Evolutionary conservation across 2,329 filamentous ascomycete genomes (phyloP).

Genomic region (Cladophialophora yegresii): DNA sequence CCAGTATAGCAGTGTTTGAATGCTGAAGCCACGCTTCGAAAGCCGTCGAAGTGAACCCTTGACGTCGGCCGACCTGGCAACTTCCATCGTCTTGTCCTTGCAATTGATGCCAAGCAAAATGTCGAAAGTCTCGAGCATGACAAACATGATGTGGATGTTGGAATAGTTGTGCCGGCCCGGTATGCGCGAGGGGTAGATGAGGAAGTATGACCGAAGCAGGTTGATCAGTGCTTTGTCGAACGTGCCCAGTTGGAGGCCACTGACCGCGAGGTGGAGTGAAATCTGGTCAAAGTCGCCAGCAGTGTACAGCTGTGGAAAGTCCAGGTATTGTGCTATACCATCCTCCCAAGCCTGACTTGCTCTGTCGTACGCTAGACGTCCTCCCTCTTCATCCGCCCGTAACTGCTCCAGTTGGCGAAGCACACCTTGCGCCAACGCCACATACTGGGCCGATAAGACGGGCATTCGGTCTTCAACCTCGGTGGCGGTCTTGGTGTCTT

Average conservation of each 20-base stretch:
- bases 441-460: constrained; percentile 14
- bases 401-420: background rate
- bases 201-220: constrained; percentile 21
- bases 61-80: constrained; percentile 3
- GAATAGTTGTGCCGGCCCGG: constrained; percentile 21
- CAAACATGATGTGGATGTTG: constrained; percentile 22
- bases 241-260: constrained; percentile 11
- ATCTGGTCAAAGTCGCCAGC: constrained; percentile 19
- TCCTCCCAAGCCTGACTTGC: background rate
- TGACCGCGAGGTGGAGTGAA: constrained; percentile 13
- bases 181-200: constrained; percentile 22
- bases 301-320: constrained; percentile 20
- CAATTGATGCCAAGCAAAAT: constrained; percentile 8
- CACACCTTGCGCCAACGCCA: constrained; percentile 15
- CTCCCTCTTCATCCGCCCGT: background rate
- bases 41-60: constrained; percentile 6
- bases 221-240: constrained; percentile 23
- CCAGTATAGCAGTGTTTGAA: constrained; percentile 14
- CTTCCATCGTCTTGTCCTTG: background rate
- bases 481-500: constrained; percentile 14
- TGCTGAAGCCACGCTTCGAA: constrained; percentile 13
- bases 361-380: background rate
- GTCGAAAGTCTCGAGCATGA: constrained; percentile 24
- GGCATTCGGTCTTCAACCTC: constrained; percentile 11
- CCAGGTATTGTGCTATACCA: constrained; percentile 9